phyloP scores from a whole-genome alignment of 495 filamentous ascomycete species.

The Annulohypoxylon nitens region DNA sequence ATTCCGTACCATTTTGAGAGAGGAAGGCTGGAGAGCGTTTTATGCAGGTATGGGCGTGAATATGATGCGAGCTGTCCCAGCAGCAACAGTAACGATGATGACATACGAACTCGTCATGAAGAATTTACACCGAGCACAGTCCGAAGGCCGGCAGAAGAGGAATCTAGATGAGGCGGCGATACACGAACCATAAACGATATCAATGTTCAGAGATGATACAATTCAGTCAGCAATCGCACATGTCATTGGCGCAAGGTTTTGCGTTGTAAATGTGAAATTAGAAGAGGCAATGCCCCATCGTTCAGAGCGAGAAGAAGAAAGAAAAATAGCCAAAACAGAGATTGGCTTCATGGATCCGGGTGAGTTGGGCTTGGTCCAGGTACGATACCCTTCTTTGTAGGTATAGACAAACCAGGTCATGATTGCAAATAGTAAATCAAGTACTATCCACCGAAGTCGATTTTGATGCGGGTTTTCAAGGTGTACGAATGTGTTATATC shows the following conservation, averaged over 20 bases:
- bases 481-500: not conserved
- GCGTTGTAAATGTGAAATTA: conserved; percentile 22
- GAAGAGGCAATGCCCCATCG: conserved; percentile 21
- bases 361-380: conserved; percentile 41
- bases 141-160: conserved; percentile 48
- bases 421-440: conserved; percentile 46
- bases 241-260: conserved; percentile 25
- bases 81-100: conserved; percentile 96
- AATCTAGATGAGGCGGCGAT: conserved; percentile 43
- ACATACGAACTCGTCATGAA: conserved; percentile 92
- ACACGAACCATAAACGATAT: conserved; percentile 34
- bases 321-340: conserved; percentile 16
- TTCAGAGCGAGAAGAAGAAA: conserved; percentile 13
- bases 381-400: conserved; percentile 50
- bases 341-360: conserved; percentile 29
- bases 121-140: conserved; percentile 54
- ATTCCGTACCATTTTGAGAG: conserved; percentile 82
- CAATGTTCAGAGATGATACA: conserved; percentile 11
- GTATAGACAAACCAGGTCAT: conserved; percentile 44
- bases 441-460: conserved; percentile 23
- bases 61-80: conserved; percentile 93
- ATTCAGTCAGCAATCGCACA: conserved; percentile 1
- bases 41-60: conserved; percentile 99
- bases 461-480: not conserved
- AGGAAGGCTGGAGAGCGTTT: conserved; percentile 97